Base-by-base conservation (phyloP, 1,284 basidiomycete species). In the Sporisorium iseilematis-ciliati region DNA sequence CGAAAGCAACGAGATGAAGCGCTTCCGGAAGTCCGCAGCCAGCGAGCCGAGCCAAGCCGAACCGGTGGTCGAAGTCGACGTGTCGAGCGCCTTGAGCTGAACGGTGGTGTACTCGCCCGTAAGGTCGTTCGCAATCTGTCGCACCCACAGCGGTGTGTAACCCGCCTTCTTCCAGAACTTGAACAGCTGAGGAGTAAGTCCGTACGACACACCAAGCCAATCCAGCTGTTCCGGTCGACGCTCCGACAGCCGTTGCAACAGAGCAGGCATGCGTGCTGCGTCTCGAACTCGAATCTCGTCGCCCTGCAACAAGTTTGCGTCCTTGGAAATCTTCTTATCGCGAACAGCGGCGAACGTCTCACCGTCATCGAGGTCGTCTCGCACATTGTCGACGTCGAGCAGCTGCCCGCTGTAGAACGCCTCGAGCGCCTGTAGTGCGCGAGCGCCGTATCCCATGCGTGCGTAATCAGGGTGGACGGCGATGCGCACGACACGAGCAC, bases 401-500 rank as follows among this genome's bases (percentile, higher is more conserved):
- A 94, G 91, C 85, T 97, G 93, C 33, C 95, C 96, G 48, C 73
- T 65, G 87, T 96, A 99, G 87, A 94, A 99, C 11, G 91, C 89
- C 81, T 94, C 93, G 55, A 99, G 88, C 0, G 91, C 91, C 80
- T 95, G 89, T 53, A 99, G 86, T 0, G 96, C 94, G 43, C 95
- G 90, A n/a, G 92, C 91, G 14, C 97, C 97, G 83, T 99, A 99
- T 5, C 97, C 97, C 95, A 98, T 98, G 20, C 77, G 59, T 31
- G 92, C 91, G 82, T 97, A 97, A 85, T 98, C 95, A 0, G 96
- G 96, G 86, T 97, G 94, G n/a, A 93, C 95, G 31, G 97, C 97
- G 64, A 99, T 92, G 61, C 97, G 88, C 21, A 99, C 96, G 23
- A 99, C 87, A 54, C 97, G 88, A 3, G 93, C 96, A 0, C 97